Base-by-base conservation (phyloP, 2,329 filamentous ascomycete genomes). In the Xylaria digitata region DNA sequence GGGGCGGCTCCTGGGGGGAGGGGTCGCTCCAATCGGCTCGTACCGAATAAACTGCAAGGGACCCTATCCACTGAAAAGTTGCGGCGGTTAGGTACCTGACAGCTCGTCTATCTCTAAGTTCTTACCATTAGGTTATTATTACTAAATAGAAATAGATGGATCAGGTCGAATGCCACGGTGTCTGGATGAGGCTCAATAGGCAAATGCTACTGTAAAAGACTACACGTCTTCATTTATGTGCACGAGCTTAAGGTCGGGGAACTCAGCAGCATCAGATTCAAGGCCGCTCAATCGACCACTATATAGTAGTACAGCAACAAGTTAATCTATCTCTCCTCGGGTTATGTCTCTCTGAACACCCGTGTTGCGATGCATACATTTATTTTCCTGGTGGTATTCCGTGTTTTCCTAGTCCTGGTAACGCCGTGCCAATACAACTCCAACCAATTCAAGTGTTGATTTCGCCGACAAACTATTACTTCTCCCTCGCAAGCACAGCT, bases 401-500 rank as follows among this genome's bases (percentile, higher is more conserved):
- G 54, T 63, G 46, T 69, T 70, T 74, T 48, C 68, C 68, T 26
- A 66, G 19, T 49, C 66, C 70, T 46, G 7, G 40, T 61, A 75
- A 76, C 74, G 72, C 74, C 72, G 15, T 66, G 59, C 60, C 61
- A 72, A 75, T 75, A 72, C 73, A 72, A 59, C 59, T 43, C 45
- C 26, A 54, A 57, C 37, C 46, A 52, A 45, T 55, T 30, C 8
- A 49, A 54, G 49, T 30, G 3, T 50, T 54, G 61, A 46, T 54
- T 11, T 30, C 15, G 50, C 8, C 37, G 52, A 63, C 21, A 13
- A 57, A 1, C 7, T 30, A 43, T 71, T 79, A 89, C 75, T 88
- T 85, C 74, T 89, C 85, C 70, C 80, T 82, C 23, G 90, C 89
- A 77, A 98, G 77, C 64, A 99, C 86, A 87, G 96, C 95, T 87